Evolutionary conservation across 768 basidiomycete species (phyloP).

Genomic region (Mycena pura): DNA sequence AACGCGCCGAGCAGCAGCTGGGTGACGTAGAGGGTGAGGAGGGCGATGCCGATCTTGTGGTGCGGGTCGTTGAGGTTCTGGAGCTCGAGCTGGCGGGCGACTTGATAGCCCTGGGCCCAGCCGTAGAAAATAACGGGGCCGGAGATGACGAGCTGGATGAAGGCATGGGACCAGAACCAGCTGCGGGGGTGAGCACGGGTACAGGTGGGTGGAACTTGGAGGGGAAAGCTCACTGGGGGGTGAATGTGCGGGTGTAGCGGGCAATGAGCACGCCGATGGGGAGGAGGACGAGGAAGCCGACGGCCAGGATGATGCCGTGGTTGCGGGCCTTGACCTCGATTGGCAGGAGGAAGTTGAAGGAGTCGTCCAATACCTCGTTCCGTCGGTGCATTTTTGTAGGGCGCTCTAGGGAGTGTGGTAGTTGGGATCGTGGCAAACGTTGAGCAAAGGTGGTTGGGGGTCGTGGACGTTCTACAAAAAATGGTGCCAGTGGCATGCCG

Average conservation of each 20-base stretch:
- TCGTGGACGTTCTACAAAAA: too few species aligned
- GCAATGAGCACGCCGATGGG: slow-evolving; percentile 64
- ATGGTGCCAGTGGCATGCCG: too few species aligned
- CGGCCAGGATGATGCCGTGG: slow-evolving; percentile 59
- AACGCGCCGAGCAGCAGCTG: slow-evolving; percentile 56
- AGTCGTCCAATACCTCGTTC: too few species aligned
- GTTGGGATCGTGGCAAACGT: too few species aligned
- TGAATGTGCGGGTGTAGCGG: slow-evolving; percentile 60
- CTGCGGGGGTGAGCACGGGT: slow-evolving; percentile 35
- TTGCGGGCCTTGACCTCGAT: slow-evolving; percentile 45
- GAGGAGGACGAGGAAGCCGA: slow-evolving; percentile 63
- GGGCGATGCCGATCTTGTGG: slow-evolving; percentile 57
- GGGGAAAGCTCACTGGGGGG: slow-evolving; percentile 43
- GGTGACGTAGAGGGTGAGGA: slow-evolving; percentile 59
- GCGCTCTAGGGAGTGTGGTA: too few species aligned
- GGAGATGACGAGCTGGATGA: slow-evolving; percentile 56
- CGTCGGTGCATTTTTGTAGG: too few species aligned
- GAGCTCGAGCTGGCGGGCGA: slow-evolving; percentile 38
- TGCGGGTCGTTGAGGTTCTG: slow-evolving; percentile 51
- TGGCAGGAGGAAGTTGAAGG: slow-evolving; percentile 29
- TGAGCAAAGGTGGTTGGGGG: too few species aligned
- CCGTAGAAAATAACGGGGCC: slow-evolving; percentile 62
- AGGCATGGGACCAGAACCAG: slow-evolving; percentile 59
- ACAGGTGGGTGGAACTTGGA: not conserved
- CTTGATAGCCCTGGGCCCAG: slow-evolving; percentile 50